Base-by-base conservation (phyloP, 352 stramenopile species). In the Blastocystis sp. region DNA sequence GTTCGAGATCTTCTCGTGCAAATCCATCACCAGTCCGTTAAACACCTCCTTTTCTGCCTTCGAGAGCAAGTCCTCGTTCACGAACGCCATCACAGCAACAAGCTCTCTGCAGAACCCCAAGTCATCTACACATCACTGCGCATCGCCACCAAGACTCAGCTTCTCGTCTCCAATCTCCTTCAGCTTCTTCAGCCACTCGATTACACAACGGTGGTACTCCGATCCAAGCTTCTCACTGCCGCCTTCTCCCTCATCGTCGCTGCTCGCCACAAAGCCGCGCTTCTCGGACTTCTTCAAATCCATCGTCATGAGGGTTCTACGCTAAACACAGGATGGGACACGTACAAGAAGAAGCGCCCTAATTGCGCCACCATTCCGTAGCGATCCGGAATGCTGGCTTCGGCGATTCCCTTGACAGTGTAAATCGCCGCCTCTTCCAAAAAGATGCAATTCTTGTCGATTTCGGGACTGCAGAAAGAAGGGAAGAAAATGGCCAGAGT, bases 381-480 rank as follows among this genome's bases (percentile, higher is more conserved):
- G 5, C 70, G 70, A 38, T 81, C 70, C 34, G 70, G 43, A 64
- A 81, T 81, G 7, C 38, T 56, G 9, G 70, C 70, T 62, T 81
- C 70, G 17, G 5, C 56, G 11, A 81, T 62, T 62, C 70, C 70
- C 28, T 81, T 81, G 0, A 81, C 40, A 4, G 70, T 81, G 43
- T 66, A 81, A 45, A 81, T 81, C 17, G 5, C 70, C 5, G 43
- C 70, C 43, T 81, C 70, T 34, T 62, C 43, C 41, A 81, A 48
- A 62, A 81, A 81, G 4, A 81, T 2, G 28, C 70, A 81, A 62
- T 81, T 81, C 43, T 64, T 62, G n/a, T 81, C 70, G 7, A 62
- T 62, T 62, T 81, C 70, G 9, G 70, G 70, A 62, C 45, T 81
- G 43, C 70, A 81, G 59, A 48, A 81, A 7, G 38, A 62, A 14